Evolutionary conservation across 768 basidiomycete genomes (phyloP), one percentile per base, ranked within the genome.

Genomic region (Serpula lacrymans): DNA sequence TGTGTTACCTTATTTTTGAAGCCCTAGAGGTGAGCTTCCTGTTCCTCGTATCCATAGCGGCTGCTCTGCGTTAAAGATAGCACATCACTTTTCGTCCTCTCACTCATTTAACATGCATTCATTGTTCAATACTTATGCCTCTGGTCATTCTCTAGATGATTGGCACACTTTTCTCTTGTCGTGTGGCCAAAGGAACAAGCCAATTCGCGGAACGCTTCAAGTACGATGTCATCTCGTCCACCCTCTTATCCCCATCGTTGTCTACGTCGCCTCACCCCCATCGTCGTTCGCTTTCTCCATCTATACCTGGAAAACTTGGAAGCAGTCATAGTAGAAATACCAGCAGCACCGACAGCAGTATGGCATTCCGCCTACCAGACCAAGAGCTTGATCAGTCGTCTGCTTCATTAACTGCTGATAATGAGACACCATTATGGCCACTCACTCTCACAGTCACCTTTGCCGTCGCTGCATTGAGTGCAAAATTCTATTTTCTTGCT

Each of bases 171-270:
- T 61, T 75, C 25, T 59, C 68, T 5, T 55, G 63, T 29, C 55
- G 64, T 24, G 47, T 58, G 7, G 52, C 70, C 18, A 59, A 48
- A 43, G 57, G 66, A 5, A 58, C 69, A 3, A 73, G 63, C 46
- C 69, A 73, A 14, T 84, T 88, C 50, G 75, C 78, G 7, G 87
- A 90, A 61, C 82, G 75, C 29, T 88, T 90, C 76, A 88, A 88
- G 58, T 89, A 88, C 71, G 78, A 77, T 44, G 76, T 89, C 3
- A 88, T 89, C 44, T 87, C 87, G 3, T 88, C 87, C 2, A 79
- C 85, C 6, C 68, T 89, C 7, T 71, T 89, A n/a, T 77, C 84
- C 3, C 59, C 77, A 3, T 65, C 77, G 38, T 67, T 81, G 41
- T 53, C 79, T 28, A 49, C 74, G 22, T 62, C 74, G n/a, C 31